A percentile compares a stretch with the other conserved stretches of the same genome.
These are phyloP conservation scores for Dioszegia crocea DNA, from an alignment of 768 basidiomycete genomes.

Conservation along the genomic window DNA sequence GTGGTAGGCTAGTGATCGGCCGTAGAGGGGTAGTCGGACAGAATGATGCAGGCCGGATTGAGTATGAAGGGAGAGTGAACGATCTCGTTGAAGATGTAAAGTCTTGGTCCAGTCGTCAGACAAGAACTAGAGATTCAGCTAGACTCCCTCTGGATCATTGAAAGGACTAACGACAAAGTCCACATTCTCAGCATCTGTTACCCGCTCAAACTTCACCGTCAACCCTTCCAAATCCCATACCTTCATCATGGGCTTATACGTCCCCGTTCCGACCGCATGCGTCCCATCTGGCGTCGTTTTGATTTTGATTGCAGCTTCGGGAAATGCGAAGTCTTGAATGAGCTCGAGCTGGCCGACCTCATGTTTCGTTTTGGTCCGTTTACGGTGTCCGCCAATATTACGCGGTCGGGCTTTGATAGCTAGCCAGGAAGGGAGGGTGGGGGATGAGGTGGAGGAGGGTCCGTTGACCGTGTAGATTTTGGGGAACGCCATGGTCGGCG, in stretches of 20 bases:
- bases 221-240: constrained; percentile 94
- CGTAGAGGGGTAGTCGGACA: constrained; percentile 89
- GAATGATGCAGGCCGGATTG: constrained; percentile 89
- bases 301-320: constrained; percentile 88
- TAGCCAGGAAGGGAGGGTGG: constrained; percentile 93
- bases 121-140: constrained; percentile 60
- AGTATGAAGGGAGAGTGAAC: constrained; percentile 89
- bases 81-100: constrained; percentile 91
- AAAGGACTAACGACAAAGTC: constrained; percentile 83
- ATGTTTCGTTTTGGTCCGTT: constrained; percentile 51
- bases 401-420: constrained; percentile 52
- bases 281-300: constrained; percentile 87
- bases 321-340: constrained; percentile 94
- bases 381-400: constrained; percentile 33
- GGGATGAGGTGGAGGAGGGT: constrained; percentile 75
- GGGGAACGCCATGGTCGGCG: constrained; percentile 41
- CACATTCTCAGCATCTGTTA: constrained; percentile 93
- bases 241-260: constrained; percentile 94
- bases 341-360: constrained; percentile 82
- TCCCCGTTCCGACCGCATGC: constrained; percentile 88
- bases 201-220: constrained; percentile 89
- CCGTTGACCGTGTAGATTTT: constrained; percentile 97
- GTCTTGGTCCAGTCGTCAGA: constrained; percentile 99
- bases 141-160: neutral
- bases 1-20: constrained; percentile 87